A percentile compares a stretch with the other conserved stretches of the same genome.
phyloP scores from a whole-genome alignment of 2,329 filamentous ascomycete genomes.

The Tolypocladium endophyticum region DNA sequence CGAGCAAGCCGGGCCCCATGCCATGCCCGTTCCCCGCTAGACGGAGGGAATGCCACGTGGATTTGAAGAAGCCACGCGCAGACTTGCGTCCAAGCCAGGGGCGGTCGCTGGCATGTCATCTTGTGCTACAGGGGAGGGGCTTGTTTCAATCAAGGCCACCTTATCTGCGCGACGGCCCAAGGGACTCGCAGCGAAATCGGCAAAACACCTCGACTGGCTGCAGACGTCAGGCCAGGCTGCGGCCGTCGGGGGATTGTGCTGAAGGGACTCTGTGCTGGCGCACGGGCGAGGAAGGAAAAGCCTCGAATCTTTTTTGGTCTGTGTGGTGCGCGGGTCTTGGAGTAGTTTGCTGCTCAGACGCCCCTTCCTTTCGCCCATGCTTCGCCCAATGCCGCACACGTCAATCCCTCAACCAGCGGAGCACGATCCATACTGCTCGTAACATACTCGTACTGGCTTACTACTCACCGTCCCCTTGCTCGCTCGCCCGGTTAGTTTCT shows the following conservation, averaged over 20 bases:
- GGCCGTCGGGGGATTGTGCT: not conserved
- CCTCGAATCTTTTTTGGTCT: not conserved
- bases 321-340: not conserved
- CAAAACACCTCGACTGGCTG: not conserved
- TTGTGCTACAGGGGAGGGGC: not conserved
- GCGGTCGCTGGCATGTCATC: not conserved
- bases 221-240: not conserved
- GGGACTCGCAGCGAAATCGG: not conserved
- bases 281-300: not conserved
- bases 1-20: not conserved
- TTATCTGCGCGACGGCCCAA: not conserved
- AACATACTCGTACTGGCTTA: too few relatives aligned
- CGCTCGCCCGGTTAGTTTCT: not conserved
- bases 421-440: not conserved
- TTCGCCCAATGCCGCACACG: not conserved
- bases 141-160: not conserved
- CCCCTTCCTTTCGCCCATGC: not conserved
- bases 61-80: constrained; percentile 5
- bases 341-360: not conserved
- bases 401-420: not conserved
- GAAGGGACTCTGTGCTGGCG: not conserved
- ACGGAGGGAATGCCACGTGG: constrained; percentile 9
- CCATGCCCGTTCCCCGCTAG: constrained; percentile 1
- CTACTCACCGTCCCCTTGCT: not conserved
- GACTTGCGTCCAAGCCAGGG: not conserved